Percentiles rank a stretch among this genome's conserved stretches.
Conservation (phyloP, 2,329 filamentous ascomycete species). For the Emericellopsis cladophorae region DNA sequence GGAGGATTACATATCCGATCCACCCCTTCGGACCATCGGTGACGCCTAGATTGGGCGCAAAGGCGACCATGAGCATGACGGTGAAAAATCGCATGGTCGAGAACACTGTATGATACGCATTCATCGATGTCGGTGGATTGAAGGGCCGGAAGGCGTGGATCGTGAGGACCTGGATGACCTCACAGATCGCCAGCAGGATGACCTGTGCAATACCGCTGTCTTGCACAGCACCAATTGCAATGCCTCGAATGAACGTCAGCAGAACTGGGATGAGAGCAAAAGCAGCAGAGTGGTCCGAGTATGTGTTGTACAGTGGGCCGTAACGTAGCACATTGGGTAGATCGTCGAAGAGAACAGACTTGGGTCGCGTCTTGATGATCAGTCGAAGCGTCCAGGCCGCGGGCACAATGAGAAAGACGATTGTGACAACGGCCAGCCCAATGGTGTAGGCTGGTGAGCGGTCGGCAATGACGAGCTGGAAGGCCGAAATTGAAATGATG, state of each 20-base stretch:
- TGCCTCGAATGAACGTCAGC: constrained; percentile 72
- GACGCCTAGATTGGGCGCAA: constrained; percentile 72
- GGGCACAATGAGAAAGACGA: constrained; percentile 61
- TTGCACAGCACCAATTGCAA: constrained; percentile 87
- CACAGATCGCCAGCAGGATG: constrained; percentile 83
- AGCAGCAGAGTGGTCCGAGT: constrained; percentile 81
- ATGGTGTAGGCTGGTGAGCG: constrained; percentile 59
- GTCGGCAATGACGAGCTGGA: constrained; percentile 70
- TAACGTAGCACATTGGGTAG: constrained; percentile 80
- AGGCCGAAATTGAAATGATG: constrained; percentile 75
- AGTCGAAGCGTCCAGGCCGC: constrained; percentile 69
- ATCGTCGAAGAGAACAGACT: constrained; percentile 85
- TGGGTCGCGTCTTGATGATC: constrained; percentile 68
- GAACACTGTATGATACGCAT: constrained; percentile 84
- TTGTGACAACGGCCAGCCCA: constrained; percentile 60
- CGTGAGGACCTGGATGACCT: constrained; percentile 80
- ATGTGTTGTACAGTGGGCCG: constrained; percentile 93
- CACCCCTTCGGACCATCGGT: constrained; percentile 74
- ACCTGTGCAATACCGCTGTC: constrained; percentile 88
- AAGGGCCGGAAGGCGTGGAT: constrained; percentile 86
- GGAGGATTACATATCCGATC: constrained; percentile 85
- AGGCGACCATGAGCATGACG: constrained; percentile 66
- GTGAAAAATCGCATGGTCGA: constrained; percentile 64
- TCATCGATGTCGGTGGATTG: constrained; percentile 89
- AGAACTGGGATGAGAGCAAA: constrained; percentile 83